Evolutionary conservation across 1,284 basidiomycete genomes (phyloP), one percentile per base, ranked within the genome.

Genomic region (Ustilago nuda): DNA sequence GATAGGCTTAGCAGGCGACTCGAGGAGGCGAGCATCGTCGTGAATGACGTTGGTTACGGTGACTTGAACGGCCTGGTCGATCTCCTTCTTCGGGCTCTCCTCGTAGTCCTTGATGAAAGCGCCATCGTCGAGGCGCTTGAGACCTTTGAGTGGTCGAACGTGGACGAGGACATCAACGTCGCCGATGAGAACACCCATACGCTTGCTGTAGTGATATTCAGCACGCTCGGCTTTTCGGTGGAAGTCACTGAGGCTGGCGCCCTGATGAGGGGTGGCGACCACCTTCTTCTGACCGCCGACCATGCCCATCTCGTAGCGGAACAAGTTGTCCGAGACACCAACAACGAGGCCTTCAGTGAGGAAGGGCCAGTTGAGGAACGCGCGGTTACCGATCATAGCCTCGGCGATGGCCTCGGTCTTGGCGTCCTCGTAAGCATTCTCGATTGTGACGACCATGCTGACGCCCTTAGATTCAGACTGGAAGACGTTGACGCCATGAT

Each of bases 101-200:
- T 96, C 94, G 84, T 96, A 99, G 80, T 99, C 94, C 87, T 99
- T 99, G 74, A 98, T 90, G 69, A 98, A 90, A 0, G 95, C 93
- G 12, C 94, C 96, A 32, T 90, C 91, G 70, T 98, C 94, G 43
- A 95, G 87, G 15, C 94, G 91, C 86, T 93, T 95, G 78, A 99
- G 87, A 36, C 95, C 94, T 92, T 79, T 43, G 37, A 85, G 71
- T n/a, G 84, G 81, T 17, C 82, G 81, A 19, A 85, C 80, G 63
- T 85, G 84, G 23, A 85, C 75, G 8, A 85, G 63, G 9, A 80
- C 68, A 3, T 75, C 61, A n/a, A 98, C 89, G 43, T 89, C 87
- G 6, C 95, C 94, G 1, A 92, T 94, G 59, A 97, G 88, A 15
- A 97, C 92, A 66, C 93, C 97, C 82, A 89, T 92, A 54, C 92